Percentiles rank a stretch among this genome's conserved stretches.
phyloP scores from a whole-genome alignment of 2,329 filamentous ascomycete species.

The Diaporthe ampelina region DNA sequence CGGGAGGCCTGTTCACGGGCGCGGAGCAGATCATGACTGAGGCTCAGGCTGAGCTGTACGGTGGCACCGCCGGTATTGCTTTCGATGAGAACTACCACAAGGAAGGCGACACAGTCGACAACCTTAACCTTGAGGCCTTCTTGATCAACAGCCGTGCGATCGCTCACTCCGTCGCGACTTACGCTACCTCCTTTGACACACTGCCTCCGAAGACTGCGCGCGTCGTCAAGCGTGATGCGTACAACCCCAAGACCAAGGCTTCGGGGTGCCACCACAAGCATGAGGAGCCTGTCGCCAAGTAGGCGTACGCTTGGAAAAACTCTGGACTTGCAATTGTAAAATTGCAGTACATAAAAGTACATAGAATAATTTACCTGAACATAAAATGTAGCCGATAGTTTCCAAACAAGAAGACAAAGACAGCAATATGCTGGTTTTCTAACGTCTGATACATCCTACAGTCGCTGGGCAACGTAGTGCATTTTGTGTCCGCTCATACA shows the following conservation, averaged over 20 bases:
- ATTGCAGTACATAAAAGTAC: no score
- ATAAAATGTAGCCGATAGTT: background rate
- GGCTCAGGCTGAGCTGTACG: constrained; percentile 71
- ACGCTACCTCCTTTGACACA: constrained; percentile 55
- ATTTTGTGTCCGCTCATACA: no score
- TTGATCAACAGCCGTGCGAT: constrained; percentile 60
- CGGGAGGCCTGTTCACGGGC: constrained; percentile 76
- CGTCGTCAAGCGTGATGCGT: constrained; percentile 5
- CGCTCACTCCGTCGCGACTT: constrained; percentile 57
- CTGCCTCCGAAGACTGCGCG: constrained; percentile 44
- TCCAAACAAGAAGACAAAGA: background rate
- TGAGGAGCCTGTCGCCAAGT: background rate
- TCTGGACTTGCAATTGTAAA: background rate
- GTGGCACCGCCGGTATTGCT: constrained; percentile 68
- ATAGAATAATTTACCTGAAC: no score
- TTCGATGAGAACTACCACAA: constrained; percentile 63
- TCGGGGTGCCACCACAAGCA: constrained; percentile 25
- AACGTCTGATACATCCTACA: no score
- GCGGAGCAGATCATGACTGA: constrained; percentile 65
- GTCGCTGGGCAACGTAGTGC: no score
- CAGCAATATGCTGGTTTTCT: no score
- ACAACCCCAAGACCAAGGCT: background rate
- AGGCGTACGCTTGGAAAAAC: background rate
- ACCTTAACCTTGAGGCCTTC: constrained; percentile 57
- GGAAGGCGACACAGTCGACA: constrained; percentile 54